phyloP scores from a whole-genome alignment of 2,329 filamentous ascomycete species.

The Fusarium graminum region DNA sequence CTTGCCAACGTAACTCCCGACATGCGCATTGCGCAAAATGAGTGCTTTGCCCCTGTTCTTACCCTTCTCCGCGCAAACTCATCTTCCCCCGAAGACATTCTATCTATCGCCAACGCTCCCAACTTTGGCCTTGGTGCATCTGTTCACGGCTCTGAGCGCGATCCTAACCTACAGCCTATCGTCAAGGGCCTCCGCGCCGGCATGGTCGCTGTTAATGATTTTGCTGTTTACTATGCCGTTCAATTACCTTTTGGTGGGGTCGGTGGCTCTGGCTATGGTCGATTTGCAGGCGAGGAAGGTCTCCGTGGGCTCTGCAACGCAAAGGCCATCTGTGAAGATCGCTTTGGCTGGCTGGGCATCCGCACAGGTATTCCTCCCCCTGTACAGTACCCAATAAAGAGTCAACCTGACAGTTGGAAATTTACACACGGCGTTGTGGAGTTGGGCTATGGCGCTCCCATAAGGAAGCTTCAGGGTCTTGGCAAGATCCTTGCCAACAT shows the following conservation, averaged over 20 bases:
- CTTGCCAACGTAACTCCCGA: slow-evolving; percentile 86
- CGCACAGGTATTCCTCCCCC: slow-evolving; percentile 83
- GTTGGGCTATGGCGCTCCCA: slow-evolving; percentile 66
- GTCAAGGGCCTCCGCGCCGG: slow-evolving; percentile 80
- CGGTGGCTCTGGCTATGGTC: slow-evolving; percentile 89
- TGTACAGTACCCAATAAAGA: slow-evolving; percentile 83
- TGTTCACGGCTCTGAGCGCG: slow-evolving; percentile 80
- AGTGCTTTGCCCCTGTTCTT: slow-evolving; percentile 94
- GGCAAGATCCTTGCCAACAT: slow-evolving; percentile 59
- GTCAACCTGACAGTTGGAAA: slow-evolving; percentile 73
- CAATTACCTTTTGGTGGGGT: slow-evolving; percentile 94
- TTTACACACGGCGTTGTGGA: slow-evolving; percentile 73
- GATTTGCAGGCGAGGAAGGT: slow-evolving; percentile 93
- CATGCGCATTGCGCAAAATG: slow-evolving; percentile 90
- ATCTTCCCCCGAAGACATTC: slow-evolving; percentile 72
- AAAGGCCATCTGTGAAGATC: slow-evolving; percentile 88
- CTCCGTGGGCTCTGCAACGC: slow-evolving; percentile 85
- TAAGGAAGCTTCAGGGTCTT: slow-evolving; percentile 58
- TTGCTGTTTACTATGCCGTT: slow-evolving; percentile 91
- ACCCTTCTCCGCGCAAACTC: slow-evolving; percentile 80
- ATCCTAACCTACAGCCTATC: slow-evolving; percentile 72
- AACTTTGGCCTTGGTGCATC: slow-evolving; percentile 88
- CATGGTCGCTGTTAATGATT: slow-evolving; percentile 97
- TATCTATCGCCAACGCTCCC: slow-evolving; percentile 85
- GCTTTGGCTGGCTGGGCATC: slow-evolving; percentile 70